Conservation (phyloP, 495 filamentous ascomycete species). For the Immersiella caudata region DNA sequence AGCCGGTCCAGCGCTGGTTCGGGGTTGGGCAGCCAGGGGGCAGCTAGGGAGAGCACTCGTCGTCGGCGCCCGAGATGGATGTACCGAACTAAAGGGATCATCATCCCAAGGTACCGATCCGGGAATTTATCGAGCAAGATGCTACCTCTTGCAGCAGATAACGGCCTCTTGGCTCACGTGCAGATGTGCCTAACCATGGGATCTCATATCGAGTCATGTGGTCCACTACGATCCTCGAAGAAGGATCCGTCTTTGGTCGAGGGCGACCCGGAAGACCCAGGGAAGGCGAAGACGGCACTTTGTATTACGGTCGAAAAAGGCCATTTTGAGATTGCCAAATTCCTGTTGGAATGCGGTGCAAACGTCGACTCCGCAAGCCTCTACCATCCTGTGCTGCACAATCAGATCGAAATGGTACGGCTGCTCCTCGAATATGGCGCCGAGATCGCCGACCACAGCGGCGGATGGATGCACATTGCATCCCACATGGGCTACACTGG, state of each 20-base stretch:
- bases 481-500: background rate
- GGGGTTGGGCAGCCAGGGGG: too few species aligned
- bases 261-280: background rate
- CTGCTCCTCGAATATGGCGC: background rate
- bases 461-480: background rate
- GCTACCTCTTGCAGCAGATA: too few species aligned
- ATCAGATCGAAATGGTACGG: background rate
- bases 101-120: too few species aligned
- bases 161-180: too few species aligned
- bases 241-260: background rate
- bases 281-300: background rate
- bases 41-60: too few species aligned
- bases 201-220: too few species aligned
- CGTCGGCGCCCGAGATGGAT: too few species aligned
- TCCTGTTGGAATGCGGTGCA: background rate
- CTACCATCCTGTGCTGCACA: background rate
- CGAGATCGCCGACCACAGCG: background rate
- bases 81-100: too few species aligned
- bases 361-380: background rate
- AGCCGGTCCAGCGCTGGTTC: too few species aligned
- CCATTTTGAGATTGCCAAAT: background rate
- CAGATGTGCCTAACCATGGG: too few species aligned
- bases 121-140: too few species aligned
- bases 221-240: background rate
- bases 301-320: background rate